Evolutionary conservation across 306 rosid genomes (phyloP).

Genomic region (Heteromeles arbutifolia): DNA sequence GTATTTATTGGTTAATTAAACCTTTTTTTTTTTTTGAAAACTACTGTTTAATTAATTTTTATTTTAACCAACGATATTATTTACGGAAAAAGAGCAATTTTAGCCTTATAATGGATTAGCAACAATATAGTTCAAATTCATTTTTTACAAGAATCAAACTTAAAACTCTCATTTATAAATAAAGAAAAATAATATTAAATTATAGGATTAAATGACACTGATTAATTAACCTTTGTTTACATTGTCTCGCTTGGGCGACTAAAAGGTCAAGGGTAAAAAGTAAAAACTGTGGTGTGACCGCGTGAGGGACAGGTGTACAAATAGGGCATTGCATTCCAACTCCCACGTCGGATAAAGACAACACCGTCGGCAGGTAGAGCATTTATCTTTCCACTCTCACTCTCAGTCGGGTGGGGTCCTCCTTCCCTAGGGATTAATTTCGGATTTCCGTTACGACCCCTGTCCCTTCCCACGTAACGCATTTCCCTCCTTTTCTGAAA

Average conservation of each 20-base stretch:
- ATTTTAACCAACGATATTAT: no score
- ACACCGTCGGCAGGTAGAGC: slow-evolving; percentile 73
- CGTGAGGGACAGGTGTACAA: slow-evolving; percentile 5
- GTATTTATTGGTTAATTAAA: background rate
- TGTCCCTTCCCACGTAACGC: slow-evolving; percentile 21
- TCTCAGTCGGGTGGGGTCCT: background rate
- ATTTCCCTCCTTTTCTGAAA: background rate
- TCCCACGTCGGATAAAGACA: slow-evolving; percentile 53
- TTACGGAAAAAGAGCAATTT: accelerated
- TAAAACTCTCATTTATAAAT: no score
- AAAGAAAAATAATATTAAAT: accelerated
- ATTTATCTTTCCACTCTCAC: background rate
- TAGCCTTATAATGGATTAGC: accelerated
- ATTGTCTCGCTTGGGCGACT: background rate
- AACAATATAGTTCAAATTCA: no score
- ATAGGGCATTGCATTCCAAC: slow-evolving; percentile 3
- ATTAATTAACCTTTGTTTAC: background rate
- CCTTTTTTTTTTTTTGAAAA: background rate
- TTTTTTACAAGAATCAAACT: accelerated
- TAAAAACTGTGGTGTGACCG: background rate
- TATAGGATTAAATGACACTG: accelerated
- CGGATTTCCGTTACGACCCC: slow-evolving; percentile 46
- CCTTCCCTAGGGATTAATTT: slow-evolving; percentile 15
- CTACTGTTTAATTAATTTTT: no score
- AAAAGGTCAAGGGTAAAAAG: background rate